Evolutionary conservation across 108 stramenopile species (phyloP), one percentile per base, ranked within the genome.

Genomic region (Fistulifera solaris): DNA sequence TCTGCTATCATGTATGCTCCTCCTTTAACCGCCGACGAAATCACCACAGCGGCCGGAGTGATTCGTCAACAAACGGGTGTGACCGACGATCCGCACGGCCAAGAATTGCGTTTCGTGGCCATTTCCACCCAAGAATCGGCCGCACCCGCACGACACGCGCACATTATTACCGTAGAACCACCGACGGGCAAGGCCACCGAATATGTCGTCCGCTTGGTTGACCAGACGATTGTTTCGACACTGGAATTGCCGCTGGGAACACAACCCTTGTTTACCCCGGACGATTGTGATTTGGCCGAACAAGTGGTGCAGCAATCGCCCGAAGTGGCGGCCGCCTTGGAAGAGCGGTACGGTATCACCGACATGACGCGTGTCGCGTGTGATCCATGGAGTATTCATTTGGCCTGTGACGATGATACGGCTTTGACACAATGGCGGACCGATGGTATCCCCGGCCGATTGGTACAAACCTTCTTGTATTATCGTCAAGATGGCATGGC

Each of bases 201-300:
- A 40, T 55, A 66, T 0, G 42, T 61, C 8, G 72, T 75, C 22
- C 27, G 46, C 16, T 28, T 60, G 18, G 52, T 52, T 23, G 64
- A 31, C 18, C 1, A 25, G 6, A 48, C 24, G 7, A 72, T 76
- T 17, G 46, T 52, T 27, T 27, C 54, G 8, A 52, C 63, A 18
- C 26, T 50, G 27, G 61, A 53, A 35, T 54, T 76, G 43, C 72
- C 63, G 0, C 21, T 6, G 16, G 80, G 78, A 18, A 55, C 60
- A 13, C 84, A 85, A 47, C 84, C 84, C 4, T 44, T 85, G 57
- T 60, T 81, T 19, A 78, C 84, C n/a, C 84, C 84, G 3, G 80
- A 77, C 6, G 84, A 85, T 61, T 85, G 84, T 59, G 52, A 59
- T 7, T 35, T 79, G 25, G 84, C 84, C 14, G 84, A 85, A 65